phyloP scores from a whole-genome alignment of 306 rosid species.

The Cucurbita maxima region DNA sequence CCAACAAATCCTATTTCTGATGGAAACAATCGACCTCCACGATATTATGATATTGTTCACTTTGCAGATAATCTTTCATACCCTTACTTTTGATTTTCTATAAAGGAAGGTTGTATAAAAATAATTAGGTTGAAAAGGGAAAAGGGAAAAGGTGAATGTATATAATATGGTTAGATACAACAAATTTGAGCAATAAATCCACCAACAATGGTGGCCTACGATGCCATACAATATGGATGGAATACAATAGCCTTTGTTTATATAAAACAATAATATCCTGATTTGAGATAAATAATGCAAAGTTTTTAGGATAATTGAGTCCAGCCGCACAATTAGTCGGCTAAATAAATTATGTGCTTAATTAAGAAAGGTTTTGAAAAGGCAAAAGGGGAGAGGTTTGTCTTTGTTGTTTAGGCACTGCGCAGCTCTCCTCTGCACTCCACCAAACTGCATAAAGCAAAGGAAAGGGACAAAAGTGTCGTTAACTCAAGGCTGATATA shows the following conservation, averaged over 20 bases:
- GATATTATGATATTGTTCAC: too few relatives aligned
- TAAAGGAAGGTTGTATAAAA: too few relatives aligned
- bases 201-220: conserved; percentile 10
- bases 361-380: background rate
- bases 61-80: too few relatives aligned
- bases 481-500: background rate
- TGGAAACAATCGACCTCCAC: too few relatives aligned
- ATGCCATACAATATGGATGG: too few relatives aligned
- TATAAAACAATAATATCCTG: background rate
- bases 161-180: background rate
- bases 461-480: background rate
- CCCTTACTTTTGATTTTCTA: too few relatives aligned
- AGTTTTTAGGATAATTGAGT: background rate
- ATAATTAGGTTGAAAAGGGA: conserved; percentile 13
- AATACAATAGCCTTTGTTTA: too few relatives aligned
- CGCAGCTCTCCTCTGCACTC: background rate
- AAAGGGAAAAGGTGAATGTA: background rate
- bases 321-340: background rate
- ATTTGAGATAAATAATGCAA: background rate
- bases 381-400: background rate
- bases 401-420: background rate
- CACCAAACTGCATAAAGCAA: background rate
- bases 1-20: too few relatives aligned
- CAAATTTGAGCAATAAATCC: conserved; percentile 6
- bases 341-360: background rate